These are phyloP conservation scores for Paecilomyces niveus DNA, from an alignment of 2,329 filamentous ascomycete species.

Conservation along the genomic window DNA sequence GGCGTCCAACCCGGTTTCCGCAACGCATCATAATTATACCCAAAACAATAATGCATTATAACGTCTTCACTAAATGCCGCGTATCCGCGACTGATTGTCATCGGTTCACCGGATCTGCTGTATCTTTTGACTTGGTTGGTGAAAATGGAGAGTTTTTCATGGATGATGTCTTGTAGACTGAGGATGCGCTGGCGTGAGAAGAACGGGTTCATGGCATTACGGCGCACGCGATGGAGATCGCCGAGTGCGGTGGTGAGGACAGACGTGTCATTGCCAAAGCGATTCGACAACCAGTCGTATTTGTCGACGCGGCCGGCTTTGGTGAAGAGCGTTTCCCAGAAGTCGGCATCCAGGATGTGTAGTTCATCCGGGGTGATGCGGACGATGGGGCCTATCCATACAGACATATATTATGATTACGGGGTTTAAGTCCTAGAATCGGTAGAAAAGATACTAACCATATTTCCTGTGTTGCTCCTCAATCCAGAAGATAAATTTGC, in stretches of 20 bases:
- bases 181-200: constrained; percentile 23
- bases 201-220: constrained; percentile 21
- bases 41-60: too few relatives aligned
- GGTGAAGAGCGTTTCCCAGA: constrained; percentile 19
- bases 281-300: constrained; percentile 16
- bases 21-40: too few relatives aligned
- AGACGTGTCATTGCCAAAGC: constrained; percentile 17
- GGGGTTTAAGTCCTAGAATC: neutral
- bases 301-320: constrained; percentile 17
- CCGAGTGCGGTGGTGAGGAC: constrained; percentile 19
- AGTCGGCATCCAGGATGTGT: constrained; percentile 18
- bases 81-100: too few relatives aligned
- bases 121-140: too few relatives aligned
- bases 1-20: too few relatives aligned
- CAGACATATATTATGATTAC: neutral
- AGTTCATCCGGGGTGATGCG: constrained; percentile 19
- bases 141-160: neutral
- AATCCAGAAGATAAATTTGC: constrained; percentile 27
- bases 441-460: constrained; percentile 16
- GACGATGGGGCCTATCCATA: constrained; percentile 16
- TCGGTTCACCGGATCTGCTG: too few relatives aligned
- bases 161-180: constrained; percentile 18
- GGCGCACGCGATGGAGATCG: constrained; percentile 22
- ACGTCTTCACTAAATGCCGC: too few relatives aligned
- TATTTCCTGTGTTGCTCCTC: constrained; percentile 27